Conservation (phyloP, 768 basidiomycete species). For the Pisolithus albus region DNA sequence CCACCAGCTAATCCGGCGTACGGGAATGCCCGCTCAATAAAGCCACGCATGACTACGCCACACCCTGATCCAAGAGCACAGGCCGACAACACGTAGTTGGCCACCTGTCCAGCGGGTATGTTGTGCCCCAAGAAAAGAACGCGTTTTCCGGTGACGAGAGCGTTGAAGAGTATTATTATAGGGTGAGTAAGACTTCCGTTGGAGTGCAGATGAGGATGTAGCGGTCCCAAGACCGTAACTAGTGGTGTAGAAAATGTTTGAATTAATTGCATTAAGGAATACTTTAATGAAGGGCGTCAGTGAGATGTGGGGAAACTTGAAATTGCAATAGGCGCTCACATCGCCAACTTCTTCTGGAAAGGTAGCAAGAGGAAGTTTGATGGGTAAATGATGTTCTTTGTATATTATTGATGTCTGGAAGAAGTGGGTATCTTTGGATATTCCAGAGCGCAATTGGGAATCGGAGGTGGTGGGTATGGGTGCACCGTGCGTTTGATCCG, state of each 20-base stretch:
- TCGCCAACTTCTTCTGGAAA: conserved; percentile 97
- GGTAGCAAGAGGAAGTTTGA: conserved; percentile 82
- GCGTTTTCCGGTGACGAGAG: conserved; percentile 90
- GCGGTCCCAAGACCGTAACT: conserved; percentile 60
- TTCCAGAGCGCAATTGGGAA: conserved; percentile 38
- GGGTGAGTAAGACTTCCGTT: conserved; percentile 88
- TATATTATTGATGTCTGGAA: conserved; percentile 83
- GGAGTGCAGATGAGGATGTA: conserved; percentile 91
- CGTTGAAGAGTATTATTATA: conserved; percentile 93
- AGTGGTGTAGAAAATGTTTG: conserved; percentile 66
- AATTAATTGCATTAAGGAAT: conserved; percentile 85
- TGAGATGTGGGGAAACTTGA: background rate
- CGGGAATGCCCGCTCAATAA: conserved; percentile 89
- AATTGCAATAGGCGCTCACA: conserved; percentile 43
- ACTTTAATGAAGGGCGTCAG: conserved; percentile 42
- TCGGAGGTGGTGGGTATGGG: conserved; percentile 41
- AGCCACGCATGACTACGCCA: conserved; percentile 75
- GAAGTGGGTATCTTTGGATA: conserved; percentile 87
- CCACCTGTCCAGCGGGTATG: conserved; percentile 84
- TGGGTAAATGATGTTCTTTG: conserved; percentile 77
- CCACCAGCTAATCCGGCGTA: conserved; percentile 86
- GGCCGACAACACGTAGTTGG: conserved; percentile 86
- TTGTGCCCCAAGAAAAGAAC: conserved; percentile 92
- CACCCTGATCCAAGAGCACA: conserved; percentile 92
- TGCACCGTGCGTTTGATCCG: conserved; percentile 34